phyloP scores from a whole-genome alignment of 805 yeast species.

The Candida golubevii region DNA sequence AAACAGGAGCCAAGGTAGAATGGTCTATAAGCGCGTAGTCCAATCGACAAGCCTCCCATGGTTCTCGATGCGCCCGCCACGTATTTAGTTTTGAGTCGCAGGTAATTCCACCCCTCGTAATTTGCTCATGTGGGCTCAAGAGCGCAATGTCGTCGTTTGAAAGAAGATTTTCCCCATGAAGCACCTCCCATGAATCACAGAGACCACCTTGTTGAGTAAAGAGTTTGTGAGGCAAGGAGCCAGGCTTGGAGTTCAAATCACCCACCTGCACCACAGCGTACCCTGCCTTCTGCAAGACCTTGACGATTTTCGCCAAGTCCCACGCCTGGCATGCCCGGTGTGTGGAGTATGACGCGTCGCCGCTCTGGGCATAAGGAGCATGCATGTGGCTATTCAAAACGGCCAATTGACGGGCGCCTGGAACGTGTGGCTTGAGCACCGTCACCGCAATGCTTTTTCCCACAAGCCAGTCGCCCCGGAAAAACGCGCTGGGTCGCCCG shows the following conservation, averaged over 20 bases:
- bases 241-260: conserved; percentile 87
- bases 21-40: conserved; percentile 85
- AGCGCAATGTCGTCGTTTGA: conserved; percentile 21
- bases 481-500: conserved; percentile 91
- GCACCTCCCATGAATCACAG: conserved; percentile 76
- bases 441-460: conserved; percentile 87
- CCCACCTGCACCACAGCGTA: conserved; percentile 88
- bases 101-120: conserved; percentile 74
- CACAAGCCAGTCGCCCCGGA: conserved; percentile 95
- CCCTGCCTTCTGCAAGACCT: conserved; percentile 62
- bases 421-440: conserved; percentile 45
- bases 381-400: conserved; percentile 92
- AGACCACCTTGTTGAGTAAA: conserved; percentile 66
- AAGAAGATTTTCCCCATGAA: conserved; percentile 41
- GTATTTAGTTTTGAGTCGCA: conserved; percentile 87
- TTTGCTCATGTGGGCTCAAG: conserved; percentile 47
- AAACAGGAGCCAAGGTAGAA: conserved; percentile 44
- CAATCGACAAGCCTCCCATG: conserved; percentile 76
- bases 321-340: conserved; percentile 95
- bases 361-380: conserved; percentile 81
- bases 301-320: conserved; percentile 75
- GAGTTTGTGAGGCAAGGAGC: conserved; percentile 73
- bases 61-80: conserved; percentile 60
- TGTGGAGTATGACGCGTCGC: conserved; percentile 86
- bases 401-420: conserved; percentile 57